These are phyloP conservation scores for Gynochthodes officinalis DNA, from an alignment of 257 asterid species.

Conservation along the genomic window DNA sequence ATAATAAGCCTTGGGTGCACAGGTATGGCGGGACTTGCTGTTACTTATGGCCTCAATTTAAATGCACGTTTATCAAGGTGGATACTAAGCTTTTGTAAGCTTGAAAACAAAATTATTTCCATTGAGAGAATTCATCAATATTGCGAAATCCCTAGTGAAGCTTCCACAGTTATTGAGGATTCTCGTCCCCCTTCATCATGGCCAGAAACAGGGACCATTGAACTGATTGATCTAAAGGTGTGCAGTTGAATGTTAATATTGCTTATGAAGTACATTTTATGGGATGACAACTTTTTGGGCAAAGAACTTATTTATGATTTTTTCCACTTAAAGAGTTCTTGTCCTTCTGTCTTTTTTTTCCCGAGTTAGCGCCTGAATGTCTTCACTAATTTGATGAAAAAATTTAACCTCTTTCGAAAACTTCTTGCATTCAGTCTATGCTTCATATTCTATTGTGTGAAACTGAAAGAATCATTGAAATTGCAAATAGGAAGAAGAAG, in stretches of 20 bases:
- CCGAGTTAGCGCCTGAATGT: neutral
- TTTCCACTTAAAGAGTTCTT: neutral
- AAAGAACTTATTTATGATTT: neutral
- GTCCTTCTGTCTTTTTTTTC: neutral
- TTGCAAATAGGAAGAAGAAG: neutral
- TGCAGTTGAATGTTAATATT: constrained; percentile 15
- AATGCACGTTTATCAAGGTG: constrained; percentile 95
- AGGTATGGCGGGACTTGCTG: constrained; percentile 99
- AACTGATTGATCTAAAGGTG: constrained; percentile 88
- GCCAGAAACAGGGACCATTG: constrained; percentile 86
- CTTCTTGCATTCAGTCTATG: neutral
- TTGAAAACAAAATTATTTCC: constrained; percentile 94
- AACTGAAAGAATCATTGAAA: neutral
- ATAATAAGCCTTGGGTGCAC: constrained; percentile 14
- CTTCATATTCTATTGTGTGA: neutral
- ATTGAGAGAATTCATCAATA: constrained; percentile 96
- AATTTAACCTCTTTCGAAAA: neutral
- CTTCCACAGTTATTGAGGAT: constrained; percentile 67
- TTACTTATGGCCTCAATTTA: constrained; percentile 91
- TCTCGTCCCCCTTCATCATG: constrained; percentile 71
- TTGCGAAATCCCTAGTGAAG: constrained; percentile 92
- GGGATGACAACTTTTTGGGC: neutral
- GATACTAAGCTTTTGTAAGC: constrained; percentile 99
- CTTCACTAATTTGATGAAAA: neutral
- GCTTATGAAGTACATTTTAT: constrained; percentile 9